A percentile compares a stretch with the other conserved stretches of the same genome.
Evolutionary conservation across 2,329 filamentous ascomycete genomes (phyloP).

Genomic region (Leptographium radiaticola): DNA sequence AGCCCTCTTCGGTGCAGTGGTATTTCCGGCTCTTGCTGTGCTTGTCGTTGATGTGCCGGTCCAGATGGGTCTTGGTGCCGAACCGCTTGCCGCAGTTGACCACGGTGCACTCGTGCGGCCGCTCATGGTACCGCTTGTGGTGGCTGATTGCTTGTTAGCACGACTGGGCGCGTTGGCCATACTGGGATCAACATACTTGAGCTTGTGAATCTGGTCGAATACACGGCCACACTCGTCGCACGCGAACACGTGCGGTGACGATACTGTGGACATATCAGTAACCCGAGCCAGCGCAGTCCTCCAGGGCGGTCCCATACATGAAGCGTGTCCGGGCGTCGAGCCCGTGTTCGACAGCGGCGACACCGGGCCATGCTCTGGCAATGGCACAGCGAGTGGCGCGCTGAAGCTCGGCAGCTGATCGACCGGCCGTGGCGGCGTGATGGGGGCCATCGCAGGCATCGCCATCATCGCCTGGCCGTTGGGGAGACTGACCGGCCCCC

Average conservation of each 20-base stretch:
- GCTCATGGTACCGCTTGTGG: constrained; percentile 48
- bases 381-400: constrained; percentile 25
- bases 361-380: constrained; percentile 19
- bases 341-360: constrained; percentile 23
- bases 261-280: constrained; percentile 6
- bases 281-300: background rate
- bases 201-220: constrained; percentile 46
- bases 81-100: constrained; percentile 40
- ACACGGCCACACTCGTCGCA: constrained; percentile 30
- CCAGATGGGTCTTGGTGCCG: constrained; percentile 48
- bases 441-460: constrained; percentile 12
- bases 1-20: constrained; percentile 40
- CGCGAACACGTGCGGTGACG: constrained; percentile 18
- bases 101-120: constrained; percentile 31
- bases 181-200: constrained; percentile 30
- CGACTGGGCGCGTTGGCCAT: background rate
- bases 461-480: background rate
- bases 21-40: constrained; percentile 47
- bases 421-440: constrained; percentile 3
- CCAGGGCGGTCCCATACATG: constrained; percentile 9
- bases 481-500: background rate
- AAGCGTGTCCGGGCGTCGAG: constrained; percentile 13
- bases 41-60: constrained; percentile 49
- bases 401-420: constrained; percentile 28
- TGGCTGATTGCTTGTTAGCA: constrained; percentile 32